These are phyloP conservation scores for Cladosporium sp. DNA, from an alignment of 2,329 filamentous ascomycete species.

Conservation along the genomic window DNA sequence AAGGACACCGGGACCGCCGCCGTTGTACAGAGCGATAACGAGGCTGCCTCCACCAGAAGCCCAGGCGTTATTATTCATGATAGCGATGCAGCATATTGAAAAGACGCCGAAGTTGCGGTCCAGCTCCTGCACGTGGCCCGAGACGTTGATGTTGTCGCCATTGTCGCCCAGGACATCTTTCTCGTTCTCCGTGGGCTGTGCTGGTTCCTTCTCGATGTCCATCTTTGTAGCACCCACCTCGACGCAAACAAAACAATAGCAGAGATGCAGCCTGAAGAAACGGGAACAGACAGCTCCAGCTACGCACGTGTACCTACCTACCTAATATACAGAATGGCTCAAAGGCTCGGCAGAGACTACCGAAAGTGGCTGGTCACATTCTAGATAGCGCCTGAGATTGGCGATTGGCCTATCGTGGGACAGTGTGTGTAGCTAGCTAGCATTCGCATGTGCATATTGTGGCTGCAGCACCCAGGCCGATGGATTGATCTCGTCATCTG, in stretches of 20 bases:
- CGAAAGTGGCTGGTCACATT: not conserved
- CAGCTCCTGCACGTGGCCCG: slow-evolving; percentile 50
- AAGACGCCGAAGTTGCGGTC: slow-evolving; percentile 47
- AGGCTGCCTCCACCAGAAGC: slow-evolving; percentile 22
- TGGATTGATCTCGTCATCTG: not conserved
- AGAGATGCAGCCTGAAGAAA: not conserved
- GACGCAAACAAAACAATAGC: not conserved
- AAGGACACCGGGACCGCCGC: slow-evolving; percentile 43
- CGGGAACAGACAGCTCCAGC: not conserved
- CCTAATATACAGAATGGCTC: not conserved
- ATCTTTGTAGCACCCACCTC: not conserved
- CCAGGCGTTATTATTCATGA: slow-evolving; percentile 33
- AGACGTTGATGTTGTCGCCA: slow-evolving; percentile 43
- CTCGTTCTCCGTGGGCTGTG: not conserved
- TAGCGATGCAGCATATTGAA: slow-evolving; percentile 43
- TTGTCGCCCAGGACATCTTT: not conserved
- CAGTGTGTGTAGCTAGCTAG: not conserved
- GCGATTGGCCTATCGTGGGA: not conserved
- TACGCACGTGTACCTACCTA: not conserved
- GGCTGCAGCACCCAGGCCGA: not conserved
- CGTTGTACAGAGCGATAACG: slow-evolving; percentile 37
- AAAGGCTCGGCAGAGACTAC: not conserved
- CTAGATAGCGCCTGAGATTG: not conserved
- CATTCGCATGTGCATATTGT: not conserved
- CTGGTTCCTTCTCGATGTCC: not conserved